Evolutionary conservation across 768 basidiomycete genomes (phyloP), one percentile per base, ranked within the genome.

Genomic region (Agaricus blazei): DNA sequence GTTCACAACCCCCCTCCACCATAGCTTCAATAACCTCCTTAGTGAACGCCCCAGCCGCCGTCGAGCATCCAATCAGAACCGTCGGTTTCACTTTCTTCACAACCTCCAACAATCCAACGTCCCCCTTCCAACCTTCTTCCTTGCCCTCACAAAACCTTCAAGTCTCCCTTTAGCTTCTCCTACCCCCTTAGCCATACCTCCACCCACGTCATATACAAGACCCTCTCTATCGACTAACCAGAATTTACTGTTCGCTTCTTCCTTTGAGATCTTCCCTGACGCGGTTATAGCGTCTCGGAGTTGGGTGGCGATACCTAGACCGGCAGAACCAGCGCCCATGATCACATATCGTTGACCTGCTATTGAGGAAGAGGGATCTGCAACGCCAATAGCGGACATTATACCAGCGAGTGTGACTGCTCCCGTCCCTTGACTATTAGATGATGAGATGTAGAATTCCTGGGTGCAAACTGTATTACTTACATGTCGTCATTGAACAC

Each of bases 401-500:
- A 88, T 67, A 9, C 82, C 81, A 0, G 88, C 78, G 23, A 90
- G 77, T 0, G 87, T 84, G 31, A 91, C 88, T 0, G 88, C 84
- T 27, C 89, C 85, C 8, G 90, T 87, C 36, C 87, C 85, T 75
- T 88, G 87, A 27, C 85, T 88, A 56, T 14, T 41, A 29, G 19
- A 9, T 24, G 2, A 31, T 34, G 8, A 34, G 34, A 3, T 34
- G 8, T 34, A 1, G 11, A 31, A 31, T 3, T 6, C 7, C 7
- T 34, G 34, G 7, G 11, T 4, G 34, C 7, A 11, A 7, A 34
- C 2, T 34, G 34, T 34, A 38, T 1, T 1, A 63, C 66, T 1
- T 66, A 86, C 86, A 93, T 87, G 65, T 94, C 91, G 59, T 94
- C 92, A 65, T 94, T 94, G 75, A 93, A 88, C 4, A 83, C 79